A percentile compares a stretch with the other conserved stretches of the same genome.
phyloP scores from a whole-genome alignment of 1,284 basidiomycete species.

The Ceraceosorus guamensis region DNA sequence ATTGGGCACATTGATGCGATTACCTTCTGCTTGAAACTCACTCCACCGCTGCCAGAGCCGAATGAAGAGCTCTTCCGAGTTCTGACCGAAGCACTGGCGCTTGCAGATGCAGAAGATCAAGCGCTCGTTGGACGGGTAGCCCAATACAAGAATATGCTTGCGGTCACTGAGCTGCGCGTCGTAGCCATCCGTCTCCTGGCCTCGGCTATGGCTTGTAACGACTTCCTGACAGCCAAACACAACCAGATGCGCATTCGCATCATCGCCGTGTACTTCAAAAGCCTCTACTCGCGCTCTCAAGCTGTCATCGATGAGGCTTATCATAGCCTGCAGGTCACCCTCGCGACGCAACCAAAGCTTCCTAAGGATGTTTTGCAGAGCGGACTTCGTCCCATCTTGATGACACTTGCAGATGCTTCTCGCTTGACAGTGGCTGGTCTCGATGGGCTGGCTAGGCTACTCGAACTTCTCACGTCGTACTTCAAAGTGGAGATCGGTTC shows the following conservation, averaged over 20 bases:
- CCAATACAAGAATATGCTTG: conserved; percentile 70
- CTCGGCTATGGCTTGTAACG: conserved; percentile 86
- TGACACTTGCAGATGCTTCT: conserved; percentile 96
- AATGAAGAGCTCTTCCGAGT: conserved; percentile 88
- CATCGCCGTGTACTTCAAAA: conserved; percentile 96
- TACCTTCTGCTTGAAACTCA: conserved; percentile 71
- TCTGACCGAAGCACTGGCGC: conserved; percentile 83
- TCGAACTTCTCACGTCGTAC: conserved; percentile 93
- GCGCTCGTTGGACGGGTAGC: conserved; percentile 67
- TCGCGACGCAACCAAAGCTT: conserved; percentile 77
- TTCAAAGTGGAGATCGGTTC: conserved; percentile 99
- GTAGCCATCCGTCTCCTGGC: conserved; percentile 88
- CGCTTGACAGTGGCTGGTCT: conserved; percentile 87
- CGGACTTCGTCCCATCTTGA: conserved; percentile 87
- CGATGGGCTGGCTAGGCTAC: conserved; percentile 82
- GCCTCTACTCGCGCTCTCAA: conserved; percentile 83
- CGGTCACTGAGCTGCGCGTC: conserved; percentile 85
- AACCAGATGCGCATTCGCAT: conserved; percentile 61
- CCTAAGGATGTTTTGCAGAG: conserved; percentile 94
- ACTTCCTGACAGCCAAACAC: conserved; percentile 56
- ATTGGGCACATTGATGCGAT: conserved; percentile 98
- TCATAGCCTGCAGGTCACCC: conserved; percentile 80
- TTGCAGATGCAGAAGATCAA: conserved; percentile 90
- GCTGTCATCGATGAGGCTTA: conserved; percentile 96
- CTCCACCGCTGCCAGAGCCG: conserved; percentile 79